These are phyloP conservation scores for Gnomoniopsis smithogilvyi DNA, from an alignment of 2,329 filamentous ascomycete species.

Conservation along the genomic window DNA sequence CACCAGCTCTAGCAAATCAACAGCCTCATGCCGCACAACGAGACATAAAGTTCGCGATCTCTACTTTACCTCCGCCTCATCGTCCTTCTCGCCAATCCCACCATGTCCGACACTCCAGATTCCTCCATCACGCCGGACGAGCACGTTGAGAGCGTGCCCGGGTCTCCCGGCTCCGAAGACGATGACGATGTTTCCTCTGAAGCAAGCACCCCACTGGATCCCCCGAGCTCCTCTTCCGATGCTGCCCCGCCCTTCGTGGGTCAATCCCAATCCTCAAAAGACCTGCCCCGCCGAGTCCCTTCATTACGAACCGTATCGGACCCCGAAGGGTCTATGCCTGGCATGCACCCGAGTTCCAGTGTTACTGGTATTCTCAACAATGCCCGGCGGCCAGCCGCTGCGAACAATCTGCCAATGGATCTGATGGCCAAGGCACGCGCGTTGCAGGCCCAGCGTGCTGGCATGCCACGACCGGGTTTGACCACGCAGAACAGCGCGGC, in stretches of 20 bases:
- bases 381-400: conserved; percentile 50
- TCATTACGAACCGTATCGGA: conserved; percentile 60
- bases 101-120: conserved; percentile 28
- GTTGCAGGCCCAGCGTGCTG: conserved; percentile 33
- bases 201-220: conserved; percentile 46
- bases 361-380: conserved; percentile 73
- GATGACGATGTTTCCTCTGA: conserved; percentile 40
- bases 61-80: background rate
- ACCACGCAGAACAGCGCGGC: conserved; percentile 16
- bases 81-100: background rate
- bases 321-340: conserved; percentile 40
- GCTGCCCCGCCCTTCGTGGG: conserved; percentile 18
- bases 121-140: conserved; percentile 48
- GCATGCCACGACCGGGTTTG: conserved; percentile 20
- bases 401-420: conserved; percentile 36
- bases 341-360: conserved; percentile 81
- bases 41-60: background rate
- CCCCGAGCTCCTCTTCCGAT: conserved; percentile 28
- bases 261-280: conserved; percentile 17
- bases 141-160: conserved; percentile 35
- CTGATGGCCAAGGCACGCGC: conserved; percentile 37
- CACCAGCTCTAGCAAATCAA: background rate
- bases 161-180: conserved; percentile 37
- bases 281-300: conserved; percentile 49
- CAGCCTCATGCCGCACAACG: conserved; percentile 5